Base-by-base conservation (phyloP, 2,329 filamentous ascomycete species). In the Phialophora verrucosa region DNA sequence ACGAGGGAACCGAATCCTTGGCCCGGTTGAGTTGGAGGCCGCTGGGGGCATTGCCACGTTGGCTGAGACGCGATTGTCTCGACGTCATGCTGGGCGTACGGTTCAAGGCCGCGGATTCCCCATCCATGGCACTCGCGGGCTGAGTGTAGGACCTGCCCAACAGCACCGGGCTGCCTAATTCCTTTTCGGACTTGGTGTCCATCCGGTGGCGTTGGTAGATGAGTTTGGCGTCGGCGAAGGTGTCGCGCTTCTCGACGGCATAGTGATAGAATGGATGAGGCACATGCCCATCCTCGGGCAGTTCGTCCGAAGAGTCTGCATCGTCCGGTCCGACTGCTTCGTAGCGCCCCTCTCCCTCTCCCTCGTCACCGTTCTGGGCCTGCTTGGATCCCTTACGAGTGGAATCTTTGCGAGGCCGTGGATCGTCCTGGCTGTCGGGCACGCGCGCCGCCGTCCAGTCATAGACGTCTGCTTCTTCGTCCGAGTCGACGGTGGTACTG, bases 171-270 rank as follows among this genome's bases (percentile, higher is more conserved):
- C 65, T 69, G n/a, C 63, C 63, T 47, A 70, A 47, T 25, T 73
- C 71, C 74, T 78, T 67, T 73, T 79, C 74, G 75, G 75, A 69
- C 67, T 78, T 76, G 25, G 73, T 75, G 65, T 76, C 90, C 65
- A 89, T 82, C 78, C 93, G 91, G 78, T 92, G 93, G 71, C 91
- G 86, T 80, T 97, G 94, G 78, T 97, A 99, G 81, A 98, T 96
- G 69, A 97, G 85, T 79, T 97, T 98, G 66, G 94, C 92, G 77
- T 99, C 95, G 29, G 91, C 90, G 78, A 97, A 93, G 75, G 90
- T 96, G 88, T 97, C 91, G 75, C 94, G 91, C 76, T 95, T 96
- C 79, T 99, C 95, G 61, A 92, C 91, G 60, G 94, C 90, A 74
- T 94, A 92, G 78, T 97, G 93, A 80, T 96, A 97, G 76, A 93